A percentile compares a stretch with the other conserved stretches of the same genome.
These are phyloP conservation scores for Fraxinus platypoda DNA, from an alignment of 305 asterid genomes.

Conservation along the genomic window DNA sequence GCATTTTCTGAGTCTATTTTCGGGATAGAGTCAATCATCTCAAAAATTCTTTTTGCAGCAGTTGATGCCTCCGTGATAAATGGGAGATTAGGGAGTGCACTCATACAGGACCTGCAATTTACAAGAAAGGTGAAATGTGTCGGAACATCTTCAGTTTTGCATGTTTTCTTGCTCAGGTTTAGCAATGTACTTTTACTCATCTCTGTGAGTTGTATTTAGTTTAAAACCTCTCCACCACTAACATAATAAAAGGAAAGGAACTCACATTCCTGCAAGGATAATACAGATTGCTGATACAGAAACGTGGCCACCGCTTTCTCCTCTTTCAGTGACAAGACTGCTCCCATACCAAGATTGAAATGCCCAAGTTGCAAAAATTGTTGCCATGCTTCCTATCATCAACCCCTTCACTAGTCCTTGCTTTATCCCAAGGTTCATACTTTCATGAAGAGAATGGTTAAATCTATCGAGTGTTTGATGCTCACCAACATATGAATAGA, in stretches of 20 bases:
- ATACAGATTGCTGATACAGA: constrained; percentile 26
- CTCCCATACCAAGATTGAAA: constrained; percentile 82
- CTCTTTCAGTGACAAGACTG: constrained; percentile 55
- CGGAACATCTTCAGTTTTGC: background rate
- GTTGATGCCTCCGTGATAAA: constrained; percentile 55
- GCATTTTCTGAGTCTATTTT: constrained; percentile 41
- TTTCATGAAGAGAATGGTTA: constrained; percentile 49
- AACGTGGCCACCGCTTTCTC: constrained; percentile 62
- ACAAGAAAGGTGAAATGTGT: background rate
- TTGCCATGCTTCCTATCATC: constrained; percentile 79
- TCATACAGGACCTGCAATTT: constrained; percentile 62
- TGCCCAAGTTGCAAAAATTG: constrained; percentile 67
- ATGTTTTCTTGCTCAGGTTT: background rate
- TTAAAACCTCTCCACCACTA: background rate
- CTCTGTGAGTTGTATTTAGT: background rate
- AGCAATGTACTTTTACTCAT: background rate
- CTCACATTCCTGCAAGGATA: constrained; percentile 36
- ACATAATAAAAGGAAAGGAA: constrained; percentile 16
- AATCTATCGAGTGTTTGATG: constrained; percentile 50
- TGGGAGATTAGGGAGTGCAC: constrained; percentile 64
- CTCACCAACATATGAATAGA: constrained; percentile 75
- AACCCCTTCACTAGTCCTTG: constrained; percentile 70
- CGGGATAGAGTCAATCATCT: constrained; percentile 53
- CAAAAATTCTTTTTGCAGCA: constrained; percentile 46
- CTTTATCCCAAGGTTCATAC: constrained; percentile 56